A percentile compares a stretch with the other conserved stretches of the same genome.
These are phyloP conservation scores for Hippophae rhamnoides DNA, from an alignment of 306 rosid genomes.

Conservation along the genomic window DNA sequence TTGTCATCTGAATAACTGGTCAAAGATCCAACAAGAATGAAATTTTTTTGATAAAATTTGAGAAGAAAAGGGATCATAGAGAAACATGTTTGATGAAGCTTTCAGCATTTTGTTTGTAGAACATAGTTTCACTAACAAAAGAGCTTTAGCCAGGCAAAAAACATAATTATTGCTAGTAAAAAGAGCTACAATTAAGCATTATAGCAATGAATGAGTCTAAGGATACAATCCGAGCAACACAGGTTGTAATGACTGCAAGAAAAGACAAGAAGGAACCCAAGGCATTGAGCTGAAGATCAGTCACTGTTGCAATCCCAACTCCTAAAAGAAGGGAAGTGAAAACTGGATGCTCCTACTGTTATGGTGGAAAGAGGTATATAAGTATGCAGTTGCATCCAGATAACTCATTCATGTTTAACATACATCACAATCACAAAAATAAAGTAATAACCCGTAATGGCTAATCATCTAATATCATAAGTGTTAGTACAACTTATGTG, in stretches of 20 bases:
- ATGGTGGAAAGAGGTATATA: slow-evolving; percentile 3
- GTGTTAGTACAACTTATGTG: too few species aligned
- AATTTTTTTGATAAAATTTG: too few species aligned
- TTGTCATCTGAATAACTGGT: slow-evolving; percentile 77
- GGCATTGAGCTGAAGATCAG: slow-evolving; percentile 93
- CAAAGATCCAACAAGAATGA: slow-evolving; percentile 17
- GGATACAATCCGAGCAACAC: slow-evolving; percentile 99
- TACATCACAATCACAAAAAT: neutral
- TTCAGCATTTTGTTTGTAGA: neutral
- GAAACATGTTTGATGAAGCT: neutral
- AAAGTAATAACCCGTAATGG: neutral
- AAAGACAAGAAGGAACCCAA: slow-evolving; percentile 79
- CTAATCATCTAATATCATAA: too few species aligned
- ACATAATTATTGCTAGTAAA: too few species aligned
- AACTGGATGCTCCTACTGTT: slow-evolving; percentile 77
- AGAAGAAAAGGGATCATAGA: neutral
- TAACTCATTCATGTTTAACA: neutral
- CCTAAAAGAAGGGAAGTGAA: slow-evolving; percentile 73
- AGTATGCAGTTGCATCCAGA: slow-evolving; percentile 3
- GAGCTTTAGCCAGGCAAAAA: too few species aligned
- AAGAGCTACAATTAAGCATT: neutral
- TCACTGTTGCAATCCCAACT: slow-evolving; percentile 93
- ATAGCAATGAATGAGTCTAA: slow-evolving; percentile 17
- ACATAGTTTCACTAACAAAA: too few species aligned
- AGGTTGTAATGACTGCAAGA: slow-evolving; percentile 93